phyloP scores from a whole-genome alignment of 192 early-diverging fungal genomes.

The Podila verticillata region DNA sequence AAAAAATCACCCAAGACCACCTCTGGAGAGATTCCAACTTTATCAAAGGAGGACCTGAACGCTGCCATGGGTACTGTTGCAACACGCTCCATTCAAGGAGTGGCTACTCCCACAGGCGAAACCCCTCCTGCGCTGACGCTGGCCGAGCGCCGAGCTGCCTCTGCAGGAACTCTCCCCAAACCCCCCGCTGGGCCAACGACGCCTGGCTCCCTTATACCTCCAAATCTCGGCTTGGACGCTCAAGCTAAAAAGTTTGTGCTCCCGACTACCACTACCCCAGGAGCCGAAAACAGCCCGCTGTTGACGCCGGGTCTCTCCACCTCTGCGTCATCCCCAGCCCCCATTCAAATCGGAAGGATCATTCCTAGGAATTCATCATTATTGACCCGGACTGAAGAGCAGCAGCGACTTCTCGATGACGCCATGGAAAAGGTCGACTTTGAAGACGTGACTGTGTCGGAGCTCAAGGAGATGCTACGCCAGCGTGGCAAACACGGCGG shows the following conservation, averaged over 20 bases:
- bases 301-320: constrained; percentile 35
- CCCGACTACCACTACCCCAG: constrained; percentile 29
- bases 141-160: constrained; percentile 35
- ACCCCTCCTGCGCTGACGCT: constrained; percentile 25
- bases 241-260: constrained; percentile 19
- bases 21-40: constrained; percentile 10
- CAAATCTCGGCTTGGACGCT: constrained; percentile 35
- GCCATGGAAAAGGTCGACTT: constrained; percentile 72
- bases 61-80: not conserved
- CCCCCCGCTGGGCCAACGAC: not conserved
- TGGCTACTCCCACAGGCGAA: constrained; percentile 21
- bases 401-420: constrained; percentile 67
- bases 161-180: constrained; percentile 1
- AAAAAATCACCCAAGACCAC: constrained; percentile 1
- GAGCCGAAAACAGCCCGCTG: constrained; percentile 14
- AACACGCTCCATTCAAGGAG: not conserved
- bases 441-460: constrained; percentile 78
- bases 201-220: constrained; percentile 27
- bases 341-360: constrained; percentile 43
- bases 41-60: not conserved
- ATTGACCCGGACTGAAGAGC: constrained; percentile 53
- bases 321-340: constrained; percentile 33
- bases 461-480: constrained; percentile 78
- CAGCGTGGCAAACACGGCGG: constrained; percentile 72
- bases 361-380: constrained; percentile 38